Base-by-base conservation (phyloP, 1,139 yeast species). In the Hyphopichia buzzinii region DNA sequence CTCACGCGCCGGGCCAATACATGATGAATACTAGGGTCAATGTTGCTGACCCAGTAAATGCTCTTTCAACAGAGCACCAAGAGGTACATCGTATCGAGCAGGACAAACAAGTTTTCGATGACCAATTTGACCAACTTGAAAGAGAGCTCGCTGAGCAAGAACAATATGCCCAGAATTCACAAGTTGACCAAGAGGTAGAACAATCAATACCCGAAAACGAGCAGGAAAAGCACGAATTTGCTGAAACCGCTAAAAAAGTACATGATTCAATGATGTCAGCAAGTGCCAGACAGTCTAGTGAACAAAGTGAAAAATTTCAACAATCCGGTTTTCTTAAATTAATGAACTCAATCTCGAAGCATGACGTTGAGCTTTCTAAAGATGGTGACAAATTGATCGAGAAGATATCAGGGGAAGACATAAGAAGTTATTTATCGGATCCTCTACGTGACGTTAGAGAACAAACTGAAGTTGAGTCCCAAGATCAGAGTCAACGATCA, bases 311-410 rank as follows among this genome's bases (percentile, higher is more conserved):
- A 13, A 71, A 70, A 49, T 58, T 71, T 40, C 59, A 64, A 42
- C 58, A 64, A 41, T 63, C 71, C 3, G 55, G 61, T 32, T 71
- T 71, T 40, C 52, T 71, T 36, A 67, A 69, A 47, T 53, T 71
- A 36, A 71, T 71, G 76, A 49, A 50, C 25, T 58, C 63, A 11
- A 68, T 71, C 12, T 62, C 69, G 6, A 57, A 56, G 30, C 47
- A 71, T 33, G 42, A 56, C 33, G 72, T 70, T 19, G 75, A 67
- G 46, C 47, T 71, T 4, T 33, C 36, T n/a, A n/a, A 28, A 15
- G 64, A 64, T 15, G 74, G 74, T 5, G 67, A 66, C 39, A 67
- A 64, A 44, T 52, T 71, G 33, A 70, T 70, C 15, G 55, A 61
- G 34, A 33, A 36, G 6, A 30, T 43, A 3, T 39, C 48, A 4